Evolutionary conservation across 768 basidiomycete genomes (phyloP).

Genomic region (Calocera viscosa): DNA sequence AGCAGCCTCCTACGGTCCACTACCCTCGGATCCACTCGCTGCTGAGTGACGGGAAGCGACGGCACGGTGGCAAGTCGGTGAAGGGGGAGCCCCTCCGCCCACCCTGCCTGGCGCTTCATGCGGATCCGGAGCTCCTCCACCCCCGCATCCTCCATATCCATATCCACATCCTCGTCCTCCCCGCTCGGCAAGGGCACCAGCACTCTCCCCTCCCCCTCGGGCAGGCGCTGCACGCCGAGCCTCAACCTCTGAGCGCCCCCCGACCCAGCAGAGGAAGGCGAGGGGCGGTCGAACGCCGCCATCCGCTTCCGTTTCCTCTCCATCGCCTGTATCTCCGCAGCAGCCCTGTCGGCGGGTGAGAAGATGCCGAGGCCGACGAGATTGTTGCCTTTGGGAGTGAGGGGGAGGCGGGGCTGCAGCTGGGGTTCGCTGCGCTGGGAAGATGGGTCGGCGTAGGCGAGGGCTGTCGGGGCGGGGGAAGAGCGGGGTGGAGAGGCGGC

Average conservation of each 20-base stretch:
- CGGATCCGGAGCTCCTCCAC: background rate
- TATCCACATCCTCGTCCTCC: background rate
- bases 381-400: background rate
- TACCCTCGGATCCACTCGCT: background rate
- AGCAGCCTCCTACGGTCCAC: background rate
- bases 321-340: background rate
- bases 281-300: background rate
- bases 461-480: constrained; percentile 11
- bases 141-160: no score
- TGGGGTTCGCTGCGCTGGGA: background rate
- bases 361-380: background rate
- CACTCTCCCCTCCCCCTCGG: background rate
- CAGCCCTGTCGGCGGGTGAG: background rate
- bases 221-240: background rate
- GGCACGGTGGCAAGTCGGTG: background rate
- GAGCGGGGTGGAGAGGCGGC: background rate
- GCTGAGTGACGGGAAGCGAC: background rate
- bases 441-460: constrained; percentile 11
- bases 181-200: background rate
- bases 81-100: background rate
- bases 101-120: background rate
- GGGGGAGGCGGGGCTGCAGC: background rate
- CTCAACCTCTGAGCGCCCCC: background rate
- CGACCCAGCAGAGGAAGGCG: no score
- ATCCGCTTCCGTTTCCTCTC: background rate